Evolutionary conservation across 352 stramenopile genomes (phyloP).

Genomic region (Phytophthora sp.): DNA sequence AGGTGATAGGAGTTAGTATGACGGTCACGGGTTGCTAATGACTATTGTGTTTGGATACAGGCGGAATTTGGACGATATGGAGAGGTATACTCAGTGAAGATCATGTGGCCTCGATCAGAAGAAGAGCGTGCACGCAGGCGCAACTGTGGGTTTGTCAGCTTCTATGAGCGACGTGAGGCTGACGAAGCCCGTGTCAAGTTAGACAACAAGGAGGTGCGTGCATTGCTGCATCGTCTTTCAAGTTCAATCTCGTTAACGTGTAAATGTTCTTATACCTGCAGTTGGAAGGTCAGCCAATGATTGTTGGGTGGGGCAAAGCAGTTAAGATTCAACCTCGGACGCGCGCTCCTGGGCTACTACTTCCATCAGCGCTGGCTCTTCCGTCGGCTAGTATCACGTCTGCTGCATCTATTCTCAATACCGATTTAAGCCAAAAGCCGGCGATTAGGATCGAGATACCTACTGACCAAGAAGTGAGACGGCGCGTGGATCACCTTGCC

Average conservation of each 20-base stretch:
- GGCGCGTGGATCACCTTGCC: constrained; percentile 60
- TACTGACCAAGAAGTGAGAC: constrained; percentile 30
- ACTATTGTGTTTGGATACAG: constrained; percentile 19
- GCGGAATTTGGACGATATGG: constrained; percentile 91
- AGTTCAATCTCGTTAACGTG: background rate
- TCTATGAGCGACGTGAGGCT: constrained; percentile 83
- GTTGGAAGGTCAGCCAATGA: constrained; percentile 77
- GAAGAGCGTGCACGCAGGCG: constrained; percentile 91
- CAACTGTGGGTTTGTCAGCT: constrained; percentile 97
- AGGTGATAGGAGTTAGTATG: background rate
- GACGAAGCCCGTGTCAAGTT: constrained; percentile 79
- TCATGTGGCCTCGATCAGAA: constrained; percentile 98
- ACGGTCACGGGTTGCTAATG: constrained; percentile 2
- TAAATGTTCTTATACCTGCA: constrained; percentile 25
- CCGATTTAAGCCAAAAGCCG: constrained; percentile 2
- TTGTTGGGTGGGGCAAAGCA: constrained; percentile 83
- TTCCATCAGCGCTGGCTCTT: constrained; percentile 14
- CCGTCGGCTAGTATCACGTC: constrained; percentile 10
- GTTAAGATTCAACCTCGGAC: constrained; percentile 68
- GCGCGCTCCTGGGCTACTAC: constrained; percentile 11
- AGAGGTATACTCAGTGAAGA: constrained; percentile 95
- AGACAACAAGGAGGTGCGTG: constrained; percentile 73
- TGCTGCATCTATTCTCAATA: background rate
- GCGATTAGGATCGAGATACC: constrained; percentile 54
- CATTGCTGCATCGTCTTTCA: background rate